Conservation (phyloP, 768 basidiomycete genomes). For the Clitopilus hobsonii region DNA sequence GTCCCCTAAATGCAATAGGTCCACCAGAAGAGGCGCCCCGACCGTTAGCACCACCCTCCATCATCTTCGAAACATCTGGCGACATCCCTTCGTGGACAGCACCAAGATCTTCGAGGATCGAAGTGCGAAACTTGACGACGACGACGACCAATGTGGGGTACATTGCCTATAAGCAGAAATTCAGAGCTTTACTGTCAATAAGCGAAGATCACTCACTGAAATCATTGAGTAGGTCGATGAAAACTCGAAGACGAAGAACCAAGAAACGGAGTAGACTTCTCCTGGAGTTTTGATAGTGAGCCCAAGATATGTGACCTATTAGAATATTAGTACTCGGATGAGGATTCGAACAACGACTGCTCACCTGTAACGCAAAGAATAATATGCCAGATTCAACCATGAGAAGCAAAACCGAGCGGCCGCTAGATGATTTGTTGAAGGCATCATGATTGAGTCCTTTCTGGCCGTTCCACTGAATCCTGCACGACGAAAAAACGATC, state of each 20-base stretch:
- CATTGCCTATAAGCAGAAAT: slow-evolving; percentile 3
- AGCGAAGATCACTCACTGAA: not conserved
- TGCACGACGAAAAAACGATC: too few species aligned
- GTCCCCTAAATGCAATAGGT: too few species aligned
- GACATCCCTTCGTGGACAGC: not conserved
- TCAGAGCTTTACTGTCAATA: not conserved
- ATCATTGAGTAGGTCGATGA: not conserved
- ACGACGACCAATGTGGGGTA: slow-evolving; percentile 8
- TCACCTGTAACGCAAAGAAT: not conserved
- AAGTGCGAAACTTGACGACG: slow-evolving; percentile 7
- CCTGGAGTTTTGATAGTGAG: not conserved
- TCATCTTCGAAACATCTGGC: not conserved
- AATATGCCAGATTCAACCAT: not conserved
- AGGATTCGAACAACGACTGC: not conserved
- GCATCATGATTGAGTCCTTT: too few species aligned
- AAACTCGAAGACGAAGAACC: not conserved
- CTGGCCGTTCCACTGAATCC: too few species aligned
- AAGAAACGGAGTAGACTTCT: not conserved
- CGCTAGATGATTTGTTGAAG: not conserved
- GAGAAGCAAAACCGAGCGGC: not conserved
- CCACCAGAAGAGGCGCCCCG: too few species aligned
- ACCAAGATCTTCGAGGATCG: slow-evolving; percentile 2
- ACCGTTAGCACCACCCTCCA: not conserved
- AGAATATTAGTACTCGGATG: not conserved
- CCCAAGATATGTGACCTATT: not conserved